These are phyloP conservation scores for Lasiodiplodia sp. DNA, from an alignment of 2,329 filamentous ascomycete genomes.

Conservation along the genomic window DNA sequence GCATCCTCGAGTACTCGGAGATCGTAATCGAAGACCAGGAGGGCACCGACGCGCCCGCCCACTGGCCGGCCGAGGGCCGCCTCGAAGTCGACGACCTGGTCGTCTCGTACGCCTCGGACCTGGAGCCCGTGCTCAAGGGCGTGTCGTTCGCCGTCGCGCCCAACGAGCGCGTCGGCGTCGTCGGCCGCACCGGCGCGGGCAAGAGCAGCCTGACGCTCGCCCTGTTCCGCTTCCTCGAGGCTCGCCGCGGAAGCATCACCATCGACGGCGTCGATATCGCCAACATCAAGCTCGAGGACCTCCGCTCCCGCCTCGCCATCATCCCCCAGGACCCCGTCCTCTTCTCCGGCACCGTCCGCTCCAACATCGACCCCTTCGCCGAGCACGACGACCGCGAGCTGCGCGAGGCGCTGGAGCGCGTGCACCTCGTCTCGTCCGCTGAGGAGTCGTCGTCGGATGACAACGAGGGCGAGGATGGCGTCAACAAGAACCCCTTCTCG, in stretches of 20 bases:
- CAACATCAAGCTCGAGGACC: slow-evolving; percentile 71
- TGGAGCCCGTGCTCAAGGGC: slow-evolving; percentile 74
- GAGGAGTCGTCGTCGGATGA: not conserved
- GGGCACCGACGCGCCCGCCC: slow-evolving; percentile 68
- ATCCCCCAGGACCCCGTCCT: slow-evolving; percentile 85
- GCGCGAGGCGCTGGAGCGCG: slow-evolving; percentile 71
- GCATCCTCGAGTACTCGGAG: slow-evolving; percentile 77
- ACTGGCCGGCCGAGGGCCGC: slow-evolving; percentile 77
- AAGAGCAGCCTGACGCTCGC: slow-evolving; percentile 80
- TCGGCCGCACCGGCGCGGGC: slow-evolving; percentile 79
- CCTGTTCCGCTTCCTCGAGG: slow-evolving; percentile 78
- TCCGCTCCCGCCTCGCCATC: slow-evolving; percentile 78
- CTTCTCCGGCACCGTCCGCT: slow-evolving; percentile 79
- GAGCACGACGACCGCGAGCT: slow-evolving; percentile 74
- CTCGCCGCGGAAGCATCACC: slow-evolving; percentile 53
- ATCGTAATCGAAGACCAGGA: slow-evolving; percentile 61
- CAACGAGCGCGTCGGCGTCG: slow-evolving; percentile 68
- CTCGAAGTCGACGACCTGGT: slow-evolving; percentile 78
- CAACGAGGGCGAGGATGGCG: not conserved
- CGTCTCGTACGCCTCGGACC: slow-evolving; percentile 73
- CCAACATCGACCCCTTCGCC: slow-evolving; percentile 79
- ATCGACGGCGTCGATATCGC: slow-evolving; percentile 81
- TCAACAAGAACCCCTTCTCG: slow-evolving; percentile 34
- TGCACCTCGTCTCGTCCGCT: slow-evolving; percentile 64
- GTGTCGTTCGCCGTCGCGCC: slow-evolving; percentile 71